Conservation (phyloP, 2,329 filamentous ascomycete genomes). For the Fusarium sp. region DNA sequence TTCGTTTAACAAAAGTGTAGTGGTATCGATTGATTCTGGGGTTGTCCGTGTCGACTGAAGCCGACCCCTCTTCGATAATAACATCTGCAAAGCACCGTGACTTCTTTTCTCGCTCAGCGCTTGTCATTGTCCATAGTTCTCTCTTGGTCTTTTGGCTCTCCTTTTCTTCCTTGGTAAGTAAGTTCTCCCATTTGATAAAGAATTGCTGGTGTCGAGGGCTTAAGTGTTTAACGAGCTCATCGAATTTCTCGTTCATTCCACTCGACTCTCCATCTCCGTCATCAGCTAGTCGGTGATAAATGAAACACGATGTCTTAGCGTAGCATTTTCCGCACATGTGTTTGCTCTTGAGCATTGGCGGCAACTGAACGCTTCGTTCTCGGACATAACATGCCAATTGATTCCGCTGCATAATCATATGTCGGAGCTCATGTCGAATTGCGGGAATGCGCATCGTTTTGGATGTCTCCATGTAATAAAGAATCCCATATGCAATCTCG, state of each 20-base stretch:
- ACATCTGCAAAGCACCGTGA: slow-evolving; percentile 93
- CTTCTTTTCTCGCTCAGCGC: slow-evolving; percentile 85
- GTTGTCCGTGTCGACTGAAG: slow-evolving; percentile 74
- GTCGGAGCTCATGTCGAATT: slow-evolving; percentile 87
- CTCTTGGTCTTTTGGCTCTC: slow-evolving; percentile 87
- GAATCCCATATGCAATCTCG: slow-evolving; percentile 86
- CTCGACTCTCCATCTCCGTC: slow-evolving; percentile 85
- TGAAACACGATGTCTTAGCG: slow-evolving; percentile 89
- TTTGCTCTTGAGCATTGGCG: slow-evolving; percentile 86
- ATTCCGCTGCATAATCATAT: slow-evolving; percentile 98
- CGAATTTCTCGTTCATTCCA: slow-evolving; percentile 84
- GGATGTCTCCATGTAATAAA: slow-evolving; percentile 96
- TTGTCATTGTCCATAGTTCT: slow-evolving; percentile 97
- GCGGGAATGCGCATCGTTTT: slow-evolving; percentile 87
- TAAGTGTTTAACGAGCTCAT: slow-evolving; percentile 83
- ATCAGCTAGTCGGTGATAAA: slow-evolving; percentile 92
- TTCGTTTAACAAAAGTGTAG: slow-evolving; percentile 85
- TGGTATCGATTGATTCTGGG: slow-evolving; percentile 91
- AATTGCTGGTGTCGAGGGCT: slow-evolving; percentile 81
- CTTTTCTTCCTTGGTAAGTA: slow-evolving; percentile 94
- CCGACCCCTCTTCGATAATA: slow-evolving; percentile 82
- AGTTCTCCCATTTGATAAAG: slow-evolving; percentile 93
- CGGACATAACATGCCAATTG: slow-evolving; percentile 87
- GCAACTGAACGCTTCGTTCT: slow-evolving; percentile 82
- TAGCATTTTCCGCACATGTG: slow-evolving; percentile 90